Evolutionary conservation across 345 rosid genomes (phyloP).

Genomic region (Atalantia buxifolia): DNA sequence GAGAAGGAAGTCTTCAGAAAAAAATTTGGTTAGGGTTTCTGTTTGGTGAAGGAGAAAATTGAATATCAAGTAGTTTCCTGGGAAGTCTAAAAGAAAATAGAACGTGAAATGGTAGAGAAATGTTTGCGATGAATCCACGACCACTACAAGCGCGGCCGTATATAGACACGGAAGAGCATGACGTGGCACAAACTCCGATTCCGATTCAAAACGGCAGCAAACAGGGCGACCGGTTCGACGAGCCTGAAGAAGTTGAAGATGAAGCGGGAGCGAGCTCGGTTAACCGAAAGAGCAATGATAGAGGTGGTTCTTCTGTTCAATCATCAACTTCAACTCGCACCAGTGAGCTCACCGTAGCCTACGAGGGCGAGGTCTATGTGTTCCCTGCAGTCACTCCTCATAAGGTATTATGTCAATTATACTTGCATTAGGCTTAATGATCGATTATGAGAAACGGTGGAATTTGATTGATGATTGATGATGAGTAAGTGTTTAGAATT

Average conservation of each 20-base stretch:
- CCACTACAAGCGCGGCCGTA: constrained; percentile 16
- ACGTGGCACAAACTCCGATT: not conserved
- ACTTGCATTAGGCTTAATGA: not conserved
- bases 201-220: not conserved
- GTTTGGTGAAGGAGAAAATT: not conserved
- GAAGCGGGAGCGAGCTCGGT: not conserved
- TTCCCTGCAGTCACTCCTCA: constrained; percentile 41
- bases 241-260: not conserved
- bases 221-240: not conserved
- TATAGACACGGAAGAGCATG: constrained; percentile 2
- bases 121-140: constrained; percentile 28
- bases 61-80: not conserved
- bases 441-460: too few relatives aligned
- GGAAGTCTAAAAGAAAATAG: not conserved
- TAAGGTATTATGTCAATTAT: constrained; percentile 13
- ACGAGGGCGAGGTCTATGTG: constrained; percentile 49
- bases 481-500: not conserved
- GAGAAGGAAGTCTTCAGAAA: not conserved
- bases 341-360: constrained; percentile 45
- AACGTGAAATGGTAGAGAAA: constrained; percentile 22
- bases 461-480: not conserved
- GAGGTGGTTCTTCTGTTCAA: not conserved
- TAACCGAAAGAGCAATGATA: not conserved
- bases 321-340: constrained; percentile 19
- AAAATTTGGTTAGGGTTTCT: constrained; percentile 1